Percentiles rank a stretch among this genome's conserved stretches.
Evolutionary conservation across 1,139 yeast species (phyloP).

Genomic region (Geotrichum carabidarum): DNA sequence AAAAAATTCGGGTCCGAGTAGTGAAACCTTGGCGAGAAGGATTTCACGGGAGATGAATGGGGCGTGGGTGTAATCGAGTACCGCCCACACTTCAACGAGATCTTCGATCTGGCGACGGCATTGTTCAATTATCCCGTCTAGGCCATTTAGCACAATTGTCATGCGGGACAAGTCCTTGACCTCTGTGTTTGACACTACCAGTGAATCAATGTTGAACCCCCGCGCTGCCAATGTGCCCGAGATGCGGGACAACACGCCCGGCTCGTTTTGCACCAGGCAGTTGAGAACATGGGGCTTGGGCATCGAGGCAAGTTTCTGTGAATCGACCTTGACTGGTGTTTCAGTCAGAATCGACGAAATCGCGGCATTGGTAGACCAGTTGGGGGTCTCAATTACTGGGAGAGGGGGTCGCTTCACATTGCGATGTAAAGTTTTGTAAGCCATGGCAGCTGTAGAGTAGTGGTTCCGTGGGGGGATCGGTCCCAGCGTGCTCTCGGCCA

Average conservation of each 20-base stretch:
- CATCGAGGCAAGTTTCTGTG: constrained; percentile 50
- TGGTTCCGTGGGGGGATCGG: constrained; percentile 61
- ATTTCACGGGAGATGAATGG: constrained; percentile 88
- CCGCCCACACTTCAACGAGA: constrained; percentile 96
- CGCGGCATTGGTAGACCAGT: constrained; percentile 93
- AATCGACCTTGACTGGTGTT: constrained; percentile 69
- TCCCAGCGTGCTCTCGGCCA: constrained; percentile 1
- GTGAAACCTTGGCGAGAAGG: constrained; percentile 81
- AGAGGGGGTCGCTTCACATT: constrained; percentile 84
- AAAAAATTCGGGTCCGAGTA: constrained; percentile 94
- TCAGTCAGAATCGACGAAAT: constrained; percentile 92
- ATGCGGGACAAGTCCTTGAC: constrained; percentile 91
- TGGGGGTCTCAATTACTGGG: constrained; percentile 92
- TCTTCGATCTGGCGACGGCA: constrained; percentile 98
- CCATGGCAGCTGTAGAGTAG: constrained; percentile 84
- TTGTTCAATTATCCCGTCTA: constrained; percentile 94
- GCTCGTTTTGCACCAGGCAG: constrained; percentile 97
- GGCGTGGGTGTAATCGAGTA: constrained; percentile 84
- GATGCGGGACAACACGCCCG: constrained; percentile 90
- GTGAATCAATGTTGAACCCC: constrained; percentile 95
- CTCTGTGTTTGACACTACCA: constrained; percentile 94
- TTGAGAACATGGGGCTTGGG: constrained; percentile 87
- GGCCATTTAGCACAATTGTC: constrained; percentile 93
- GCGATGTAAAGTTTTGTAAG: constrained; percentile 83
- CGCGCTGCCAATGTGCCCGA: constrained; percentile 96